phyloP scores from a whole-genome alignment of 2,329 filamentous ascomycete species.

The Tothia fuscella region DNA sequence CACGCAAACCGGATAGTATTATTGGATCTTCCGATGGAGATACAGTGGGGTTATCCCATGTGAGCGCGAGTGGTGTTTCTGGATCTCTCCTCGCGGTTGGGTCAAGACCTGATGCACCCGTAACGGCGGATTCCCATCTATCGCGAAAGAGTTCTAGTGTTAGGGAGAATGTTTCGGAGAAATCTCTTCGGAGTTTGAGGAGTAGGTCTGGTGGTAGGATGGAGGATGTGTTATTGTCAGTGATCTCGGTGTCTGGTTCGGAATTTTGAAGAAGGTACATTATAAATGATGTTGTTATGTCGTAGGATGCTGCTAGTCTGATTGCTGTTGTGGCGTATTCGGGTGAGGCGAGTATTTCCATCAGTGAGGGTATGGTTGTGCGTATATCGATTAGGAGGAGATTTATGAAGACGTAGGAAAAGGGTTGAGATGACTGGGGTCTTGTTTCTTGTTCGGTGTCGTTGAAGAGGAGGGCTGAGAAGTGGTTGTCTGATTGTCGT shows the following conservation, averaged over 20 bases:
- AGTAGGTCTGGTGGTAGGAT: slow-evolving; percentile 46
- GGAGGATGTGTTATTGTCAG: slow-evolving; percentile 21
- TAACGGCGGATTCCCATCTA: slow-evolving; percentile 51
- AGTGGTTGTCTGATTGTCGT: slow-evolving; percentile 36
- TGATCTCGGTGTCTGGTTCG: slow-evolving; percentile 10
- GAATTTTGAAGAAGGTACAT: slow-evolving; percentile 17
- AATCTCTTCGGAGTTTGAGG: slow-evolving; percentile 46
- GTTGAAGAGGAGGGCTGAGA: too few relatives aligned
- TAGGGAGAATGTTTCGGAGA: slow-evolving; percentile 52
- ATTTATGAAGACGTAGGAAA: slow-evolving; percentile 51
- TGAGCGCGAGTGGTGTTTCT: slow-evolving; percentile 22
- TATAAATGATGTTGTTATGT: slow-evolving; percentile 43
- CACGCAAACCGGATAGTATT: slow-evolving; percentile 45
- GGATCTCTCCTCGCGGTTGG: slow-evolving; percentile 36
- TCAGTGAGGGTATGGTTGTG: slow-evolving; percentile 48
- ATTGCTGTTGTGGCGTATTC: slow-evolving; percentile 39
- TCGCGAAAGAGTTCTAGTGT: slow-evolving; percentile 56
- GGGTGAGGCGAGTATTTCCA: slow-evolving; percentile 45
- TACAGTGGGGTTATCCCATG: slow-evolving; percentile 44
- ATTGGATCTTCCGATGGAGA: slow-evolving; percentile 40
- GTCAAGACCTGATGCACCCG: slow-evolving; percentile 50
- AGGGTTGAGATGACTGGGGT: too few relatives aligned
- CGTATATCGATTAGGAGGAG: slow-evolving; percentile 55
- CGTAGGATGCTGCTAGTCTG: slow-evolving; percentile 49
- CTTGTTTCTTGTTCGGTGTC: too few relatives aligned